phyloP scores from a whole-genome alignment of 2,329 filamentous ascomycete species.

The Talaromyces sp. region DNA sequence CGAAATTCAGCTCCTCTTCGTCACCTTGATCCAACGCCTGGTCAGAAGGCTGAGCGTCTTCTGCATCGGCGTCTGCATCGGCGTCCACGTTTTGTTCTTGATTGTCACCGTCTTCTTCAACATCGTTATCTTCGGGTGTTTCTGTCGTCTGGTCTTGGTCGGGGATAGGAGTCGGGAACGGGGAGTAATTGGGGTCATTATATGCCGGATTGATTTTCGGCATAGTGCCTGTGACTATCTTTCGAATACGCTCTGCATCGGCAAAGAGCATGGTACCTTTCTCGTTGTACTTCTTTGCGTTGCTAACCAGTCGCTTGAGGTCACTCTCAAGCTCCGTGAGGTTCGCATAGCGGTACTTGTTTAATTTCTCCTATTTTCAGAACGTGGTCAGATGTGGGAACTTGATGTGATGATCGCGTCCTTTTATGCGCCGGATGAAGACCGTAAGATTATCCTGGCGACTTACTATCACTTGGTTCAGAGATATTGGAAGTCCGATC shows the following conservation, averaged over 20 bases:
- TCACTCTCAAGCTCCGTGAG: constrained; percentile 76
- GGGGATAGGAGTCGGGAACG: constrained; percentile 68
- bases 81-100: constrained; percentile 19
- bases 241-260: constrained; percentile 80
- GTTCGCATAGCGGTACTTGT: constrained; percentile 61
- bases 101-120: constrained; percentile 18
- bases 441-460: too few species aligned
- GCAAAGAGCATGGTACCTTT: constrained; percentile 68
- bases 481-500: constrained; percentile 71
- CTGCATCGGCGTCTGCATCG: constrained; percentile 23
- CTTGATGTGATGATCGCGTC: not conserved
- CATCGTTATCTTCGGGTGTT: constrained; percentile 25
- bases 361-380: constrained; percentile 55
- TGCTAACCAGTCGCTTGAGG: constrained; percentile 80
- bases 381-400: not conserved
- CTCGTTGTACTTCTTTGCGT: constrained; percentile 78
- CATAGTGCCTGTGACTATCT: constrained; percentile 84
- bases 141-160: constrained; percentile 33
- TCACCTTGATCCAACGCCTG: constrained; percentile 44
- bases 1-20: constrained; percentile 58
- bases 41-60: constrained; percentile 18
- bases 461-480: constrained; percentile 65
- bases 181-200: constrained; percentile 61
- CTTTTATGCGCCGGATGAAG: not conserved
- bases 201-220: constrained; percentile 81